Base-by-base conservation (phyloP, 768 basidiomycete species). In the Boletellus sp. region DNA sequence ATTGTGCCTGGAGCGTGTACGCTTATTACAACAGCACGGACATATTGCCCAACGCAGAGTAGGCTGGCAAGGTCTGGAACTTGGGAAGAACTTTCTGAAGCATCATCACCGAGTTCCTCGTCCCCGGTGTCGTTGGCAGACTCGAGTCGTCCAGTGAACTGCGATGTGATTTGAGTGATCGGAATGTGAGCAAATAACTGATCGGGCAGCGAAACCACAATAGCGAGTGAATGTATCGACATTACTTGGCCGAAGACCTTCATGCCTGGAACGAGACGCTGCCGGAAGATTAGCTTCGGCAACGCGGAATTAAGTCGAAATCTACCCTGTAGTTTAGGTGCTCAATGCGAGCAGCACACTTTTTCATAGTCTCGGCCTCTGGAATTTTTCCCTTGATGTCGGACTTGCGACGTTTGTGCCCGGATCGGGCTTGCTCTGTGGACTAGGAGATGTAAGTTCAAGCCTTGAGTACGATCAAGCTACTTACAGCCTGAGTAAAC, bases 101-200 rank as follows among this genome's bases (percentile, higher is more conserved):
- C 74, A 3, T 79, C 76, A 17, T 80, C 73, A 38, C 75, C 76
- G 22, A 72, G 68, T 11, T 70, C 74, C 5, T 67, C 64, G 17
- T 71, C 74, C 28, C 78, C 75, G 3, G 72, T 77, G 23, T 74
- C 74, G 40, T 79, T 82, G 55, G 78, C 76, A 28, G 76, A 74
- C 62, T 90, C 87, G 24, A 98, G 75, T 17, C 78, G 72, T 24
- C 69, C 58, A 8, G 93, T 97, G 51, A 93, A 76, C 61, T 89
- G 85, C 28, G 79, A 70, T 13, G 93, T 90, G 50, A 98, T 79
- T 67, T 94, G 85, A 35, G 94, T 98, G 55, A 99, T 91, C 20
- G 95, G 94, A 31, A 98, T 78, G 69, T 99, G 93, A 9, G 81
- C 96, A 57, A 90, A 80, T 34, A 99, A 82, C 70, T 97, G 94